phyloP scores from a whole-genome alignment of 176 grass and related monocot species.

The Neostapfia colusana region DNA sequence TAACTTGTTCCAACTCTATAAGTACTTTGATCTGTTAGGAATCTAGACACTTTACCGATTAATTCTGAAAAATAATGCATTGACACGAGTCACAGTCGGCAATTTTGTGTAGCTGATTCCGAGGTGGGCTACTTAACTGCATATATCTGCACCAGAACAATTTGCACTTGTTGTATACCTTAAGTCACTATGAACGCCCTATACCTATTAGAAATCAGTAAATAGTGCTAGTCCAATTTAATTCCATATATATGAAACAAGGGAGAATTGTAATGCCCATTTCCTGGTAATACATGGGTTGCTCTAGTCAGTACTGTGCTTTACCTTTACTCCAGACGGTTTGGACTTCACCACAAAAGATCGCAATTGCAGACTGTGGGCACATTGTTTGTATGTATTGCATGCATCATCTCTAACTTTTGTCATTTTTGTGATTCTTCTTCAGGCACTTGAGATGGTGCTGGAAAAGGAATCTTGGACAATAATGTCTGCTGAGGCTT shows the following conservation, averaged over 20 bases:
- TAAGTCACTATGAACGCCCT: constrained; percentile 16
- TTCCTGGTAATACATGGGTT: constrained; percentile 25
- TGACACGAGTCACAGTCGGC: background rate
- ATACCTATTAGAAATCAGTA: constrained; percentile 9
- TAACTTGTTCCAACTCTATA: too few relatives aligned
- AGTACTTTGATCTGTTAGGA: too few relatives aligned
- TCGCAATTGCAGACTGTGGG: background rate
- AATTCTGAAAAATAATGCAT: too few relatives aligned
- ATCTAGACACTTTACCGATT: too few relatives aligned
- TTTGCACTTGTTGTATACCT: constrained; percentile 10
- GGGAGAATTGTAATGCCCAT: background rate
- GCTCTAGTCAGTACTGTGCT: constrained; percentile 18
- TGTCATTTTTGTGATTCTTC: constrained; percentile 27
- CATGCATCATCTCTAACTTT: constrained; percentile 21
- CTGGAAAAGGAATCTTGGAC: constrained; percentile 91
- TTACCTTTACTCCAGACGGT: background rate
- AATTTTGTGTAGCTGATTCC: constrained; percentile 23
- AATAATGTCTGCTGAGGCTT: constrained; percentile 74
- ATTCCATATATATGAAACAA: background rate
- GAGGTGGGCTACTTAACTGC: background rate
- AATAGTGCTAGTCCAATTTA: constrained; percentile 4
- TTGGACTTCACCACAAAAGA: background rate
- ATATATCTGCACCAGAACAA: constrained; percentile 1
- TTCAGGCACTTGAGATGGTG: constrained; percentile 95
- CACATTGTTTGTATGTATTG: constrained; percentile 11